phyloP scores from a whole-genome alignment of 2,329 filamentous ascomycete genomes.

The Talaromyces sp. region DNA sequence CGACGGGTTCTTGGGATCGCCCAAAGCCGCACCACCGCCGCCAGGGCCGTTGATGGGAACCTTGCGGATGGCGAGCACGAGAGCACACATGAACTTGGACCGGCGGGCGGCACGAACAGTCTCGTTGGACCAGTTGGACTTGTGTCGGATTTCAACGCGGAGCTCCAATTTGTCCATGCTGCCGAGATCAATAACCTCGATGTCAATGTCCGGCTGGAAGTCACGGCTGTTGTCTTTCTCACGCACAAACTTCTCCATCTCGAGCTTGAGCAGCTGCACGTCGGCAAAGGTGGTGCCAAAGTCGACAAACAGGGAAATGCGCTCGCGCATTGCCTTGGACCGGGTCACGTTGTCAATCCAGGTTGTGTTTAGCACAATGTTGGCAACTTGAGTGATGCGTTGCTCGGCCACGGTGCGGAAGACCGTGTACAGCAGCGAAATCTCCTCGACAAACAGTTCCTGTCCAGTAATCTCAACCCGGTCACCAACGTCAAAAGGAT shows the following conservation, averaged over 20 bases:
- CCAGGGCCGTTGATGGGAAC: conserved; percentile 81
- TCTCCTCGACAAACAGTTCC: conserved; percentile 81
- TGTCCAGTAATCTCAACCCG: conserved; percentile 72
- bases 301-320: conserved; percentile 70
- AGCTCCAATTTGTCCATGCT: conserved; percentile 85
- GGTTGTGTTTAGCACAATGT: conserved; percentile 84
- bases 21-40: conserved; percentile 61
- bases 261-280: conserved; percentile 73
- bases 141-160: conserved; percentile 80
- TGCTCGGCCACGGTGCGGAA: conserved; percentile 79
- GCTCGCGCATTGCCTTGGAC: conserved; percentile 86
- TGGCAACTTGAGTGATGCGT: conserved; percentile 78
- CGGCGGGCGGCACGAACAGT: conserved; percentile 71
- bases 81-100: conserved; percentile 94
- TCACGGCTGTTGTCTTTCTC: conserved; percentile 82
- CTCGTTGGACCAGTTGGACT: conserved; percentile 89
- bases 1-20: conserved; percentile 62
- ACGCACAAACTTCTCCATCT: conserved; percentile 80
- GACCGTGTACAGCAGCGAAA: conserved; percentile 87
- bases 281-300: conserved; percentile 89
- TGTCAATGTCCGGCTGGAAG: conserved; percentile 77
- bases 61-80: conserved; percentile 78
- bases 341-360: conserved; percentile 94
- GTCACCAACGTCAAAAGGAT: conserved; percentile 94
- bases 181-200: conserved; percentile 72